Base-by-base conservation (phyloP, 1,139 yeast species). In the Yamadazyma spencermartinsiae region DNA sequence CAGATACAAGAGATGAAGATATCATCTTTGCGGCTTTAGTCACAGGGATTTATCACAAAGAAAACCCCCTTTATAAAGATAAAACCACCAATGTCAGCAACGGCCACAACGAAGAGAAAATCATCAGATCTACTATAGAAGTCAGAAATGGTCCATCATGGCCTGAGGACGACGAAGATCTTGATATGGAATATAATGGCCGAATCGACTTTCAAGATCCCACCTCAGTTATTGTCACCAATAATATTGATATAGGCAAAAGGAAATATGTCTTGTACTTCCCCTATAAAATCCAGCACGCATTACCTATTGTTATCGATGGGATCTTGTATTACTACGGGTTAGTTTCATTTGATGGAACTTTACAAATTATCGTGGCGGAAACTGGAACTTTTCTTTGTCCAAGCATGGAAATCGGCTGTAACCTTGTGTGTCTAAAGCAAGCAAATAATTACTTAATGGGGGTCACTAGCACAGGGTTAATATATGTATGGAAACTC, bases 271-370 rank as follows among this genome's bases (percentile, higher is more conserved):
- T 58, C 2, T 43, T 71, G n/a, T 67, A 60, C 42, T 71, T 65
- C 41, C 76, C 76, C 1, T 70, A 46, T 48, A 61, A 63, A 38
- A 64, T 72, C 14, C 77, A 72, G 42, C 75, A 72, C 42, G 65
- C 64, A 1, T 41, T 65, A 5, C 73, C 74, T 4, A 48, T 69
- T 6, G 46, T 64, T 5, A 40, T 63, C 10, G 59, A 63, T 18
- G 52, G 51, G 2, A 45, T 41, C 6, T 52, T 71, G 21, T 51
- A 51, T 14, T 74, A 61, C 42, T 72, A 76, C 69, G 76, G 70
- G n/a, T 60, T 90, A 25, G 80, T 84, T 3, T 79, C 95, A 0
- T 88, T 92, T 17, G 76, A 80, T 34, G 88, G 89, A 1, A 73
- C 79, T 4, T 46, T 79, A 3, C 86, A 85, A 54, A 76, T 95